Evolutionary conservation across 371 early-diverging fungal genomes (phyloP), one percentile per base, ranked within the genome.

Genomic region (Chytridiales sp.): DNA sequence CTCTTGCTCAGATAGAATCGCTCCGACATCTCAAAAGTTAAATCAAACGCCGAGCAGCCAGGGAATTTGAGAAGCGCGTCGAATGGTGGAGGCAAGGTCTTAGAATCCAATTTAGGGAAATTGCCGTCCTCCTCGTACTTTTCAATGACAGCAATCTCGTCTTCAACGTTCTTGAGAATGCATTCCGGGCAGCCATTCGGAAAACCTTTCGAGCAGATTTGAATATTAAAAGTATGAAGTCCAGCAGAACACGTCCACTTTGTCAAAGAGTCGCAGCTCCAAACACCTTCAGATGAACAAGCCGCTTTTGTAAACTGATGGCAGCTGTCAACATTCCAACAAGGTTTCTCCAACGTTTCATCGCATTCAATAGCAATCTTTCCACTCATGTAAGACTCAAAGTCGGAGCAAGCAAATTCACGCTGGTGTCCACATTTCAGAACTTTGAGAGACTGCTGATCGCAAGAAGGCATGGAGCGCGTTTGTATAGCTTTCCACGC

Each of bases 371-470:
- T n/a, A n/a, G n/a, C n/a, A n/a, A n/a, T n/a, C n/a, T n/a, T n/a
- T n/a, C n/a, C n/a, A n/a, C n/a, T n/a, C n/a, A n/a, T n/a, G n/a
- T n/a, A 19, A 44, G 5, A 9, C 9, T 6, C 8, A 8, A 5
- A n/a, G 19, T 19, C 19, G 44, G 21, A 44, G 44, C 44, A 44
- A 11, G n/a, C 19, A 19, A 19, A 19, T 9, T 19, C 24, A 9
- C n/a, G 5, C 5, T n/a, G 29, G 36, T 67, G 67, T 8, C 67
- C 67, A 31, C 67, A 67, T 17, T 17, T 13, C 29, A 67, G 51
- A 8, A 9, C n/a, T 6, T 30, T 29, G 17, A 35, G 17, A 11
- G 51, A 43, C 19, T 31, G 26, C n/a, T 6, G 9, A 9, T 44
- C 44, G 44, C 44, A 44, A n/a, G n/a, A n/a, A n/a, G n/a, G n/a